Conservation (phyloP, 306 rosid species). For the Trifolium dubium region DNA sequence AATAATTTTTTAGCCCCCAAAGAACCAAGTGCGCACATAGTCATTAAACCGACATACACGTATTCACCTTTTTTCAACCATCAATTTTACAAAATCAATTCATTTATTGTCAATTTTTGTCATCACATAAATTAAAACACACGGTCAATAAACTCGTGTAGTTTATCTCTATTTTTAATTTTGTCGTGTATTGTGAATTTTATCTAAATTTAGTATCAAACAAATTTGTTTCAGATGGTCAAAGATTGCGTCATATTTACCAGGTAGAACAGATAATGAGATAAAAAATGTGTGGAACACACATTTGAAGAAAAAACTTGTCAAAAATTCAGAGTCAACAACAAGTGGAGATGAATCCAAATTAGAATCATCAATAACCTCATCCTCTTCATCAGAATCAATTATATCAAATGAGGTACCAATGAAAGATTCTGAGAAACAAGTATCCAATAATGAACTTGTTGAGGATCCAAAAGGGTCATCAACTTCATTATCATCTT, state of each 20-base stretch:
- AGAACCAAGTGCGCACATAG: neutral
- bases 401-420: conserved; percentile 41
- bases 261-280: conserved; percentile 94
- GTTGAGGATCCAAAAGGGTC: conserved; percentile 44
- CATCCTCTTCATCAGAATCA: conserved; percentile 62
- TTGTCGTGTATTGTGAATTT: neutral
- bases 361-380: conserved; percentile 57
- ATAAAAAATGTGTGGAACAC: conserved; percentile 98
- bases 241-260: conserved; percentile 76
- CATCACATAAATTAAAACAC: neutral
- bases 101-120: neutral
- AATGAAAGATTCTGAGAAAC: conserved; percentile 29
- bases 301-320: conserved; percentile 72
- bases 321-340: conserved; percentile 34
- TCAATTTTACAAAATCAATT: neutral
- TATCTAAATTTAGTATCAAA: conserved; percentile 7
- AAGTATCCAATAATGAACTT: conserved; percentile 40
- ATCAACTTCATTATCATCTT: conserved; percentile 42
- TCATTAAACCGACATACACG: too few relatives aligned
- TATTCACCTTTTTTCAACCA: too few relatives aligned
- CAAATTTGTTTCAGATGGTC: conserved; percentile 72
- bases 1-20: neutral
- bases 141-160: neutral
- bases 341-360: conserved; percentile 52
- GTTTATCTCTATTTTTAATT: neutral